Evolutionary conservation across 2,329 filamentous ascomycete species (phyloP).

Genomic region (Calycina marina): DNA sequence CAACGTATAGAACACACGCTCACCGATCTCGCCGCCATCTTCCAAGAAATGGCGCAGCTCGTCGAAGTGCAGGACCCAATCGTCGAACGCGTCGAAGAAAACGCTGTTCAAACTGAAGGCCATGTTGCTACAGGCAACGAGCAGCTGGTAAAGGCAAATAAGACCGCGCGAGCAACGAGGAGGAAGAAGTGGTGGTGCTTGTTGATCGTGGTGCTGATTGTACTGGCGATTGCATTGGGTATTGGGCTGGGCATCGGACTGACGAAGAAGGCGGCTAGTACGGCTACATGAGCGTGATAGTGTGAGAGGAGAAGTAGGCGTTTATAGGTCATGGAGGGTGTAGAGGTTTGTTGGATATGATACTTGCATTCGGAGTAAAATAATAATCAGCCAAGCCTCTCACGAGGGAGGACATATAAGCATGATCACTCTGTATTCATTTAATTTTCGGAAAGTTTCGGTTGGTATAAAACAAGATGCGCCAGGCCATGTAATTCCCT

Average conservation of each 20-base stretch:
- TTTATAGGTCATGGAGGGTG: no score
- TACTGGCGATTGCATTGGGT: slow-evolving; percentile 41
- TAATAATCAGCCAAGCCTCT: no score
- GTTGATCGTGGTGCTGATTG: slow-evolving; percentile 42
- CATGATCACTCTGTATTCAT: no score
- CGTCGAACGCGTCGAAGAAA: slow-evolving; percentile 46
- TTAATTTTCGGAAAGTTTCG: no score
- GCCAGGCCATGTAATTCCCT: no score
- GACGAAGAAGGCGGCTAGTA: background rate
- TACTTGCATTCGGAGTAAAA: no score
- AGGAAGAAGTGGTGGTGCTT: slow-evolving; percentile 76
- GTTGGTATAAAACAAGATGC: no score
- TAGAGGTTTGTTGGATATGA: slow-evolving; percentile 1
- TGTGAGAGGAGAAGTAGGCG: no score
- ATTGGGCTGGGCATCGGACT: slow-evolving; percentile 27
- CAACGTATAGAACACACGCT: slow-evolving; percentile 67
- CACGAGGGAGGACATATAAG: no score
- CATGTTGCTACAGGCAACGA: slow-evolving; percentile 56
- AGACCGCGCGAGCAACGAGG: slow-evolving; percentile 48
- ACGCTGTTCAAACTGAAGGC: slow-evolving; percentile 49
- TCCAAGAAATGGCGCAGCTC: slow-evolving; percentile 59
- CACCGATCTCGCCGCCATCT: slow-evolving; percentile 52
- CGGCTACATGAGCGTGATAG: no score
- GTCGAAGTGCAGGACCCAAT: slow-evolving; percentile 58
- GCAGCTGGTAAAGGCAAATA: slow-evolving; percentile 54